These are phyloP conservation scores for Podaxis mareebaensis DNA, from an alignment of 768 basidiomycete species.

Conservation along the genomic window DNA sequence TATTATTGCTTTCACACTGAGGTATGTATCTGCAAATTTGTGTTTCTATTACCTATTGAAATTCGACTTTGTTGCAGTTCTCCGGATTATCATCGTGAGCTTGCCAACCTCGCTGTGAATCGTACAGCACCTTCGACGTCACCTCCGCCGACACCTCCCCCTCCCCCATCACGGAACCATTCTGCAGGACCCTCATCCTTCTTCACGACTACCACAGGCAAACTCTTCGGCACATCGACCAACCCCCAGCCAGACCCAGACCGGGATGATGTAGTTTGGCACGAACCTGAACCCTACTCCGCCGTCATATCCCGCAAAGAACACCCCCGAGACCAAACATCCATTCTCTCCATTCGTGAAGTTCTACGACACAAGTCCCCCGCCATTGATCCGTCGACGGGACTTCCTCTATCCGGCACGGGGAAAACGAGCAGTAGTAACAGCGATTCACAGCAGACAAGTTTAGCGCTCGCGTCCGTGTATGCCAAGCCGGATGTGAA, in stretches of 20 bases:
- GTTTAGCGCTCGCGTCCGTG: slow-evolving; percentile 44
- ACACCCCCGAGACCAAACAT: slow-evolving; percentile 59
- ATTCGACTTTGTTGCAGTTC: slow-evolving; percentile 42
- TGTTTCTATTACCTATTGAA: not conserved
- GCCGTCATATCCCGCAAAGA: slow-evolving; percentile 64
- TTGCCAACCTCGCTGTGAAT: slow-evolving; percentile 37
- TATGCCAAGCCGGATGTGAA: slow-evolving; percentile 62
- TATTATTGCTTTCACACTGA: slow-evolving; percentile 75
- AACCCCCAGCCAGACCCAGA: slow-evolving; percentile 58
- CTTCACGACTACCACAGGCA: slow-evolving; percentile 47
- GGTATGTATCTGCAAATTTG: slow-evolving; percentile 37
- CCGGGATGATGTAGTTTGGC: slow-evolving; percentile 55
- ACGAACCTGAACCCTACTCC: slow-evolving; percentile 61
- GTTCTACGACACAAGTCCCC: slow-evolving; percentile 58
- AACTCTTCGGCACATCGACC: slow-evolving; percentile 44
- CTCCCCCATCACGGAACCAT: slow-evolving; percentile 20
- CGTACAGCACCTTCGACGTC: slow-evolving; percentile 26
- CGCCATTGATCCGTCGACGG: slow-evolving; percentile 15
- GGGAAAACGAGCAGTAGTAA: slow-evolving; percentile 14
- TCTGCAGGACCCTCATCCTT: slow-evolving; percentile 39
- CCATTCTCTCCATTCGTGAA: slow-evolving; percentile 58
- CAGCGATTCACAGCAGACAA: slow-evolving; percentile 11
- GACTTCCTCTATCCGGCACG: not conserved
- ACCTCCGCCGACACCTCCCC: slow-evolving; percentile 24
- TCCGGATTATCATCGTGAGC: slow-evolving; percentile 54